Conservation (phyloP, 1,139 yeast genomes). For the Saccharomycopsis hybrid region DNA sequence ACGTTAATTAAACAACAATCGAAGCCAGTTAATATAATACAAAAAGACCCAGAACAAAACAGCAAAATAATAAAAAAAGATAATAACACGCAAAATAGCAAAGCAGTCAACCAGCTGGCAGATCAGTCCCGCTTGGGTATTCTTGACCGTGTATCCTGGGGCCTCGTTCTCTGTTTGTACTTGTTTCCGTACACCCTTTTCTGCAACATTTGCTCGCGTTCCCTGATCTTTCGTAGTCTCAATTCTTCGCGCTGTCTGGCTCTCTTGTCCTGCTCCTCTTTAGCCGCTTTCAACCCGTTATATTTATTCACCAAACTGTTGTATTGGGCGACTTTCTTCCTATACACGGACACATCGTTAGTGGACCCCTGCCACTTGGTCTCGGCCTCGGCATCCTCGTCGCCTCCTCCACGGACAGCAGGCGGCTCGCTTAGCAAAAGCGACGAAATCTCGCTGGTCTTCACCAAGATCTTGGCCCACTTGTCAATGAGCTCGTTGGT, state of each 20-base stretch:
- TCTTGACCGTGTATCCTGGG: too few relatives aligned
- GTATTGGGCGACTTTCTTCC: slow-evolving; percentile 6
- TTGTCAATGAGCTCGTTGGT: slow-evolving; percentile 19
- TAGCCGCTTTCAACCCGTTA: slow-evolving; percentile 12
- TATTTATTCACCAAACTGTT: slow-evolving; percentile 14
- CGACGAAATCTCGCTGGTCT: slow-evolving; percentile 18
- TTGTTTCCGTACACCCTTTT: slow-evolving; percentile 18
- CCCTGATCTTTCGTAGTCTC: slow-evolving; percentile 5
- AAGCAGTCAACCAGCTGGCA: too few relatives aligned
- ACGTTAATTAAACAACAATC: too few relatives aligned
- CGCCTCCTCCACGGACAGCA: neutral
- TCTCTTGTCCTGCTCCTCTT: slow-evolving; percentile 11
- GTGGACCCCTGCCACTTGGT: slow-evolving; percentile 19
- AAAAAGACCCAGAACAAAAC: too few relatives aligned
- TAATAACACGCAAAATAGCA: too few relatives aligned
- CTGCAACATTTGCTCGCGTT: slow-evolving; percentile 15
- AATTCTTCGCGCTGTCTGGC: slow-evolving; percentile 7
- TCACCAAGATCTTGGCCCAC: slow-evolving; percentile 20
- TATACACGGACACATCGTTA: slow-evolving; percentile 6
- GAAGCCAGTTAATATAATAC: too few relatives aligned
- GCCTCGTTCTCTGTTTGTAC: too few relatives aligned
- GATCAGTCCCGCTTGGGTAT: too few relatives aligned
- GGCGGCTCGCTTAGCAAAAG: slow-evolving; percentile 12
- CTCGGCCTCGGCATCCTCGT: too few relatives aligned
- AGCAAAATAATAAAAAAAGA: too few relatives aligned